A percentile compares a stretch with the other conserved stretches of the same genome.
Conservation (phyloP, 2,329 filamentous ascomycete species). For the Microsporum canis region DNA sequence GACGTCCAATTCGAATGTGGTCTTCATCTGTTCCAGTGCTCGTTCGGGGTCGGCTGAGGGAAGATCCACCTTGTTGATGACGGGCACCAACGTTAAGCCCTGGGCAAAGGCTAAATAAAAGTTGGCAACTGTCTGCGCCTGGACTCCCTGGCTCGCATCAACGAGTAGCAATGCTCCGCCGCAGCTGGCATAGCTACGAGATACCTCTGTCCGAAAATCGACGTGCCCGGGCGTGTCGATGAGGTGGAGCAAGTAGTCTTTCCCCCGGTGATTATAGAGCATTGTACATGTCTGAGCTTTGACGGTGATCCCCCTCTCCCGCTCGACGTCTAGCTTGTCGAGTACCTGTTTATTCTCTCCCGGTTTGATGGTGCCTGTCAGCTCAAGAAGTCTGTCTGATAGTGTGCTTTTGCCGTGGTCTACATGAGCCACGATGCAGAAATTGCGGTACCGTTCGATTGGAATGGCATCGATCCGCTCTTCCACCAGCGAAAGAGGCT, state of each 20-base stretch:
- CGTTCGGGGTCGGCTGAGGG: constrained; percentile 76
- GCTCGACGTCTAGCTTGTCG: constrained; percentile 92
- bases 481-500: constrained; percentile 43
- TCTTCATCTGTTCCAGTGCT: constrained; percentile 74
- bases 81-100: constrained; percentile 72
- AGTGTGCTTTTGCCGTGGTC: constrained; percentile 98
- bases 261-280: constrained; percentile 76
- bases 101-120: constrained; percentile 96
- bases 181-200: constrained; percentile 88
- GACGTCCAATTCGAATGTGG: constrained; percentile 76
- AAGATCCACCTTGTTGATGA: constrained; percentile 95
- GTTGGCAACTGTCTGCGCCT: constrained; percentile 96
- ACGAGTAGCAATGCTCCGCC: constrained; percentile 86
- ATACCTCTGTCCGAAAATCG: constrained; percentile 93
- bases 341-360: constrained; percentile 89
- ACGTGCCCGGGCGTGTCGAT: constrained; percentile 97
- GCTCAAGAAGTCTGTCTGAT: constrained; percentile 80
- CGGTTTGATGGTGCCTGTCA: constrained; percentile 82
- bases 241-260: constrained; percentile 86
- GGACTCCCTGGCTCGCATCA: constrained; percentile 90
- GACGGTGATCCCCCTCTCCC: constrained; percentile 92
- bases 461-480: constrained; percentile 43
- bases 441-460: constrained; percentile 60
- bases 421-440: constrained; percentile 97
- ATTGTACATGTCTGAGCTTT: constrained; percentile 98